Percentiles rank a stretch among this genome's conserved stretches.
phyloP scores from a whole-genome alignment of 345 rosid genomes.

The Citrus cavaleriei region DNA sequence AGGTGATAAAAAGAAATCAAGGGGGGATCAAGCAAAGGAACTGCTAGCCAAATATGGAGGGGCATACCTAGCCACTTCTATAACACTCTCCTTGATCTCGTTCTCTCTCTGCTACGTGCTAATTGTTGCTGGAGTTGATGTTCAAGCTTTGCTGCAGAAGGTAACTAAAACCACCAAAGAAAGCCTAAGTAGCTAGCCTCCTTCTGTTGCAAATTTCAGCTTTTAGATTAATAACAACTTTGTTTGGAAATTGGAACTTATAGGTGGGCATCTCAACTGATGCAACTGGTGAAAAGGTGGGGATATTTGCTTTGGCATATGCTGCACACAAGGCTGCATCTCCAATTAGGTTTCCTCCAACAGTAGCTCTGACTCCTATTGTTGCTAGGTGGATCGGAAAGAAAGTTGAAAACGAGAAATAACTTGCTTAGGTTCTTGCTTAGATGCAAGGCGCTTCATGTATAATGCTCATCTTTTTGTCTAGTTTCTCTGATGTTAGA shows the following conservation, averaged over 20 bases:
- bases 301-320: slow-evolving; percentile 81
- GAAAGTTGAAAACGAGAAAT: slow-evolving; percentile 57
- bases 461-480: background rate
- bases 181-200: background rate
- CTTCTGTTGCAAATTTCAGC: background rate
- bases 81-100: slow-evolving; percentile 80
- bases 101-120: slow-evolving; percentile 73
- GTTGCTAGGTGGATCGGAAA: slow-evolving; percentile 92
- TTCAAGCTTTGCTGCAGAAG: slow-evolving; percentile 69
- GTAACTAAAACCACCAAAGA: slow-evolving; percentile 18
- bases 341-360: slow-evolving; percentile 90
- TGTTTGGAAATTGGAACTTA: background rate
- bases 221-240: background rate
- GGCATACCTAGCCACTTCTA: slow-evolving; percentile 90
- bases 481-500: background rate
- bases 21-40: slow-evolving; percentile 77
- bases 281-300: slow-evolving; percentile 78
- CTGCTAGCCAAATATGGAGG: slow-evolving; percentile 84
- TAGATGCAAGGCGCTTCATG: background rate
- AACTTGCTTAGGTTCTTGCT: slow-evolving; percentile 3
- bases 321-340: slow-evolving; percentile 98
- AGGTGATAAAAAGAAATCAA: slow-evolving; percentile 50
- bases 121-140: slow-evolving; percentile 68
- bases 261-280: slow-evolving; percentile 75
- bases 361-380: slow-evolving; percentile 81